Percentiles rank a stretch among this genome's conserved stretches.
Evolutionary conservation across 2,329 filamentous ascomycete genomes (phyloP).

Genomic region (Colletotrichum melonis): DNA sequence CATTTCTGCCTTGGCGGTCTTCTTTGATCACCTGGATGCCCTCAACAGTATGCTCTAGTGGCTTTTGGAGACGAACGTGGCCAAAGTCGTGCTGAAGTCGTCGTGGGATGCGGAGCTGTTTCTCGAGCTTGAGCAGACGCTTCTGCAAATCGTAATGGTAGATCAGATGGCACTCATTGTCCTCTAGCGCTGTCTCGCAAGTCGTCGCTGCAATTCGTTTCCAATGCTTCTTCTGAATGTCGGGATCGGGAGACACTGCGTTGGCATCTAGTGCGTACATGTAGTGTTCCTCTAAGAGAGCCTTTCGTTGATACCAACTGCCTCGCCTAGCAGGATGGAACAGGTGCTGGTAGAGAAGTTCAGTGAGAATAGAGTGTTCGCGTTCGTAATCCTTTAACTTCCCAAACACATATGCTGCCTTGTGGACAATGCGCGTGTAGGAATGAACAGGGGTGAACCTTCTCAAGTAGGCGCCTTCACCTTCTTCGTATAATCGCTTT

Average conservation of each 20-base stretch:
- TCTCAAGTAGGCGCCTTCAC: slow-evolving; percentile 89
- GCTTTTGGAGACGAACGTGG: slow-evolving; percentile 82
- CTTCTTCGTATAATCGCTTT: slow-evolving; percentile 79
- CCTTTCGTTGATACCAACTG: slow-evolving; percentile 95
- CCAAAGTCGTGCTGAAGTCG: slow-evolving; percentile 93
- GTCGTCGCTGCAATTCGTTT: slow-evolving; percentile 80
- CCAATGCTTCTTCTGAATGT: slow-evolving; percentile 83
- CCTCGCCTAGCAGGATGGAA: slow-evolving; percentile 90
- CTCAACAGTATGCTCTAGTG: slow-evolving; percentile 78
- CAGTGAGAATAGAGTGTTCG: slow-evolving; percentile 79
- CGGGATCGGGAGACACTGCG: slow-evolving; percentile 48
- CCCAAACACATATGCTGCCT: slow-evolving; percentile 81
- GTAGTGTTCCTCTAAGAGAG: slow-evolving; percentile 94
- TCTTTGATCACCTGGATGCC: slow-evolving; percentile 81
- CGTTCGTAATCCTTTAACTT: slow-evolving; percentile 83
- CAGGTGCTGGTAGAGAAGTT: slow-evolving; percentile 82
- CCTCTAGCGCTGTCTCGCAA: slow-evolving; percentile 88
- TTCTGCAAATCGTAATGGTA: slow-evolving; percentile 97
- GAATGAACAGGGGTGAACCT: slow-evolving; percentile 93
- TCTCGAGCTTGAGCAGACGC: slow-evolving; percentile 91
- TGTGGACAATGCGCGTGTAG: slow-evolving; percentile 93
- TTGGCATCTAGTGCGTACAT: slow-evolving; percentile 74
- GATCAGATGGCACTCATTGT: slow-evolving; percentile 89
- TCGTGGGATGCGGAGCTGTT: slow-evolving; percentile 82
- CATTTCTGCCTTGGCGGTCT: slow-evolving; percentile 53